Evolutionary conservation across 768 basidiomycete species (phyloP), one percentile per base, ranked within the genome.

Genomic region (Gautieria morchelliformis): DNA sequence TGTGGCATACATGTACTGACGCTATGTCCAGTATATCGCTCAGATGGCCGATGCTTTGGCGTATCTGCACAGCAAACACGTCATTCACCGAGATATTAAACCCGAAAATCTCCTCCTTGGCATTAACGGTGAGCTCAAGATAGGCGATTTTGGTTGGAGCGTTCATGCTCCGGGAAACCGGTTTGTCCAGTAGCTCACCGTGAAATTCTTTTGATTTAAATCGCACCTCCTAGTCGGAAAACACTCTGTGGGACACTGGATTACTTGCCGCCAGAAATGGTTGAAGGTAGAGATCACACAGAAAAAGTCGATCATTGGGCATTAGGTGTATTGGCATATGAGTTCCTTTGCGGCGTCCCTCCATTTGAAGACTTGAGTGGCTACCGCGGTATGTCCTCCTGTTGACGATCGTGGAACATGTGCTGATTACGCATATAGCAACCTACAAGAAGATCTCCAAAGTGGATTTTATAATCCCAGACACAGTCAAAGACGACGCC

Each of bases 31-130:
- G 68, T 99, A 99, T 69, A 87, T 97, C 63, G 88, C 92, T 66
- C 96, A 98, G 68, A 97, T 99, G 95, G 89, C 94, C 10, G 95
- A 98, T 69, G 96, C 95, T 3, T 73, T 99, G 46, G 75, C 75
- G 11, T 99, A 99, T 68, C 78, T 98, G 17, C 96, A 99, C 67
- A 74, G 77, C 53, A 99, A 98, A 67, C 94, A 98, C 66, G 93
- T 99, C 66, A 99, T 98, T 52, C 96, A 99, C 69, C 83, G 96
- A 33, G 96, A 99, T 65, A 99, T 99, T 74, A 99, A 99, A 71
- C 96, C 96, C 0, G 95, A 99, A 73, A 99, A 99, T 69, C 71
- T 99, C 50, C 78, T 99, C 33, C 75, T 98, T 12, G 94, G 94
- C 11, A 81, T 98, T 65, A 92, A 93, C 63, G 95, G 95, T 41